These are phyloP conservation scores for Chrysoporthe cubensis DNA, from an alignment of 2,329 filamentous ascomycete species.

Conservation along the genomic window DNA sequence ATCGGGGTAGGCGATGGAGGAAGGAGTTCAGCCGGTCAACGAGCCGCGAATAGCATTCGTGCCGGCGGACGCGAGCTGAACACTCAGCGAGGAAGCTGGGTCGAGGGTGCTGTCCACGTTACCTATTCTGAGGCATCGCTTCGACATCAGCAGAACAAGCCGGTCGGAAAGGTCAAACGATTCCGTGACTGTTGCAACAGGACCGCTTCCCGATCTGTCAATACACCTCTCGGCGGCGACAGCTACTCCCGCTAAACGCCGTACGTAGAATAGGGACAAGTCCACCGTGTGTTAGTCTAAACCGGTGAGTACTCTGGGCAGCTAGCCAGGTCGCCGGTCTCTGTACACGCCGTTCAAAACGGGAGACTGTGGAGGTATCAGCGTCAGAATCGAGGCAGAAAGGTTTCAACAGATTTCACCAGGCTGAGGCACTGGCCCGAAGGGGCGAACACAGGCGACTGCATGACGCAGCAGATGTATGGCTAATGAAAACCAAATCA, in stretches of 20 bases:
- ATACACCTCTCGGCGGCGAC: constrained; percentile 12
- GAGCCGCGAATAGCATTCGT: constrained; percentile 19
- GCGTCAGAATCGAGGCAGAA: constrained; percentile 41
- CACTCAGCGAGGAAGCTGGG: constrained; percentile 21
- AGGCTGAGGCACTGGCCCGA: constrained; percentile 40
- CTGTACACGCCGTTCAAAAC: constrained; percentile 11
- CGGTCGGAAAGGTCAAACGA: constrained; percentile 33
- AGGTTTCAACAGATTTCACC: constrained; percentile 46
- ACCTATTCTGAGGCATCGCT: constrained; percentile 30
- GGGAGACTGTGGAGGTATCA: constrained; percentile 14
- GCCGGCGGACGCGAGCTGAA: constrained; percentile 25
- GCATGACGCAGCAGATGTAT: constrained; percentile 44
- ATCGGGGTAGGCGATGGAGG: constrained; percentile 33
- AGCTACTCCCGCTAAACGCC: constrained; percentile 14
- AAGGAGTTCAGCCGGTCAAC: constrained; percentile 26
- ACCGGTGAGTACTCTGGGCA: constrained; percentile 13
- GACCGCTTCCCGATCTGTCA: constrained; percentile 23
- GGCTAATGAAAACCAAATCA: constrained; percentile 41
- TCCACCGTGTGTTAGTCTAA: constrained; percentile 6
- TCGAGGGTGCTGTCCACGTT: constrained; percentile 26
- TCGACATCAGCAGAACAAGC: constrained; percentile 28
- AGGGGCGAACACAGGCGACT: constrained; percentile 46
- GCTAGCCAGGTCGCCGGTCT: constrained; percentile 11
- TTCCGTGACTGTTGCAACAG: constrained; percentile 27
- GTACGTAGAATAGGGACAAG: constrained; percentile 18